These are phyloP conservation scores for Sporothrix schenckii DNA, from an alignment of 2,329 filamentous ascomycete genomes.

Conservation along the genomic window DNA sequence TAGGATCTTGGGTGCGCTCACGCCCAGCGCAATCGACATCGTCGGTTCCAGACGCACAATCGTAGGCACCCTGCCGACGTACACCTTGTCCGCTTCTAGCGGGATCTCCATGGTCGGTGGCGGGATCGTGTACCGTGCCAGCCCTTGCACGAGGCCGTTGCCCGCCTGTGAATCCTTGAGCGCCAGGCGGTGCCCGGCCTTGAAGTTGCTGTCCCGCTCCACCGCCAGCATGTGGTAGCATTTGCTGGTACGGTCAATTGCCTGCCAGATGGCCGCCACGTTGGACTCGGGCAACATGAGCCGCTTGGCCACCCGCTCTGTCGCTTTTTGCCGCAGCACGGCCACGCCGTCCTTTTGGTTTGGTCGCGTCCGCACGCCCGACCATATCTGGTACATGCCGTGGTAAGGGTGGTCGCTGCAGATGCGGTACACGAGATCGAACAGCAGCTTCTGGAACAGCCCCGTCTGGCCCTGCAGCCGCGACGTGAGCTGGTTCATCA, in stretches of 20 bases:
- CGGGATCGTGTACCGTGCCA: conserved; percentile 71
- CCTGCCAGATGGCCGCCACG: conserved; percentile 64
- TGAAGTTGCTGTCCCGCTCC: conserved; percentile 67
- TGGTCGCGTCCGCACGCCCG: conserved; percentile 69
- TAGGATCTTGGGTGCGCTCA: conserved; percentile 92
- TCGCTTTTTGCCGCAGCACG: conserved; percentile 72
- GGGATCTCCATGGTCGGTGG: conserved; percentile 87
- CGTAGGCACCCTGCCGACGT: conserved; percentile 69
- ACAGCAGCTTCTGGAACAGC: conserved; percentile 76
- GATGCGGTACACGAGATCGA: conserved; percentile 75
- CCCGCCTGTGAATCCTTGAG: conserved; percentile 63
- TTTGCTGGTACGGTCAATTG: conserved; percentile 74
- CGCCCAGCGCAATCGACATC: conserved; percentile 84
- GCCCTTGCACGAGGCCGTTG: conserved; percentile 62
- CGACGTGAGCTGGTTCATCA: conserved; percentile 98
- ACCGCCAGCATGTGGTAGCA: conserved; percentile 66
- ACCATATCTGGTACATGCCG: conserved; percentile 95
- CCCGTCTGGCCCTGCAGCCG: conserved; percentile 72
- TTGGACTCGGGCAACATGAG: conserved; percentile 56
- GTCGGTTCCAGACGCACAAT: conserved; percentile 71
- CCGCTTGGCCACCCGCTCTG: conserved; percentile 65
- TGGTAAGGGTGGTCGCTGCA: conserved; percentile 94
- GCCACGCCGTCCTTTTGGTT: conserved; percentile 75
- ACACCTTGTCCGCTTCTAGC: conserved; percentile 72
- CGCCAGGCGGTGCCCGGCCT: conserved; percentile 64